Evolutionary conservation across 768 basidiomycete genomes (phyloP).

Genomic region (Boletus rubescentipes): DNA sequence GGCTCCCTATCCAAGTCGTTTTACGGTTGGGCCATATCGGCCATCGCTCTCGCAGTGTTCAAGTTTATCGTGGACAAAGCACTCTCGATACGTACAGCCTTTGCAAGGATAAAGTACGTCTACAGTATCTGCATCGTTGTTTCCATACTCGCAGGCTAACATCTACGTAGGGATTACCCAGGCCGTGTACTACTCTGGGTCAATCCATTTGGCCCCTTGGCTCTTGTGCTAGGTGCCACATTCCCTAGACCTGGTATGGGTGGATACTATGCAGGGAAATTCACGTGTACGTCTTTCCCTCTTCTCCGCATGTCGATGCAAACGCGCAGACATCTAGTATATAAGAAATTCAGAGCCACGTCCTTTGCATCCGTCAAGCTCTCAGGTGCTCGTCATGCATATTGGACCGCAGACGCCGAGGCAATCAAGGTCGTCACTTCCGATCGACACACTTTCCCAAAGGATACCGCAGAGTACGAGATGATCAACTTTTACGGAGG

Average conservation of each 20-base stretch:
- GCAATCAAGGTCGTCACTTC: constrained; percentile 37
- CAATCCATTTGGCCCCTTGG: constrained; percentile 31
- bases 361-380: constrained; percentile 37
- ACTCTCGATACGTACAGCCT: constrained; percentile 7
- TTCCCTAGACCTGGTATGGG: constrained; percentile 37
- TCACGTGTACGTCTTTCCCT: constrained; percentile 32
- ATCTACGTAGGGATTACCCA: constrained; percentile 16
- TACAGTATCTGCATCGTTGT: no score
- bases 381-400: constrained; percentile 29
- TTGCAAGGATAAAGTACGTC: constrained; percentile 20
- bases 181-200: constrained; percentile 28
- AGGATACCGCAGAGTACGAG: constrained; percentile 42
- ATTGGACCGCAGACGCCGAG: constrained; percentile 46
- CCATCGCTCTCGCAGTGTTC: constrained; percentile 6
- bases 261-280: constrained; percentile 36
- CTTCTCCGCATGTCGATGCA: no score
- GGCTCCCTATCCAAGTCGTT: not conserved
- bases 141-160: not conserved
- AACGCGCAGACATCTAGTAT: constrained; percentile 29
- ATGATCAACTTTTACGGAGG: constrained; percentile 44
- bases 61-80: constrained; percentile 7
- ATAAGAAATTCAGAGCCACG: constrained; percentile 40
- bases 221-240: constrained; percentile 27
- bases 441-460: constrained; percentile 38
- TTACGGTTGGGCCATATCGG: constrained; percentile 7